Evolutionary conservation across 352 stramenopile genomes (phyloP).

Genomic region (Pythium monospermum): DNA sequence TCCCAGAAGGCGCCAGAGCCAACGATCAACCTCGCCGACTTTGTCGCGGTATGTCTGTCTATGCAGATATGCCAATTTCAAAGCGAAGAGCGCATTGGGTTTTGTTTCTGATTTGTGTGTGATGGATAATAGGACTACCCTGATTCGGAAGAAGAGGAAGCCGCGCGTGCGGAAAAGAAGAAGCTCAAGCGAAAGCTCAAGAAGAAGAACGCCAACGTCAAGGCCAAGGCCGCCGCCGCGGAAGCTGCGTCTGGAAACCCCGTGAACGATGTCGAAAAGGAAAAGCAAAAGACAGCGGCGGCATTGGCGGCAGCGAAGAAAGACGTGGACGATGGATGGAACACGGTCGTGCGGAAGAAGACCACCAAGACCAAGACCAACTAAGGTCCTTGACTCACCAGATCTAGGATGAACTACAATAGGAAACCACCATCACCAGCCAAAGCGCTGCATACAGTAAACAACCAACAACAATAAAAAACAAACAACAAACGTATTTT

Average conservation of each 20-base stretch:
- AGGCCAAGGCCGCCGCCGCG: conserved; percentile 18
- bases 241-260: conserved; percentile 2
- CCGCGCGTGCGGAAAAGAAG: conserved; percentile 68
- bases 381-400: conserved; percentile 23
- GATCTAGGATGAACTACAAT: conserved; percentile 19
- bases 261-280: conserved; percentile 31
- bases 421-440: conserved; percentile 4
- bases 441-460: too few relatives aligned
- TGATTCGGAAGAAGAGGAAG: conserved; percentile 80
- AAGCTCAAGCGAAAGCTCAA: conserved; percentile 79
- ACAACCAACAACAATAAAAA: too few relatives aligned
- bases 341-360: conserved; percentile 74
- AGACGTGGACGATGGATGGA: conserved; percentile 74
- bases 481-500: too few relatives aligned
- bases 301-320: conserved; percentile 38
- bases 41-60: conserved; percentile 34
- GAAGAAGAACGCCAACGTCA: conserved; percentile 71
- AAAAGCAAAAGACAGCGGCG: conserved; percentile 36
- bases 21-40: conserved; percentile 66
- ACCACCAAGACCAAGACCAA: conserved; percentile 50
- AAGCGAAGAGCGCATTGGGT: too few relatives aligned
- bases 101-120: background rate
- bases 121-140: conserved; percentile 39
- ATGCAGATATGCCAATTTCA: background rate
- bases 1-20: conserved; percentile 24